Evolutionary conservation across 75 land plant genomes (phyloP), one percentile per base, ranked within the genome.

Genomic region (Cryptomeria japonica): DNA sequence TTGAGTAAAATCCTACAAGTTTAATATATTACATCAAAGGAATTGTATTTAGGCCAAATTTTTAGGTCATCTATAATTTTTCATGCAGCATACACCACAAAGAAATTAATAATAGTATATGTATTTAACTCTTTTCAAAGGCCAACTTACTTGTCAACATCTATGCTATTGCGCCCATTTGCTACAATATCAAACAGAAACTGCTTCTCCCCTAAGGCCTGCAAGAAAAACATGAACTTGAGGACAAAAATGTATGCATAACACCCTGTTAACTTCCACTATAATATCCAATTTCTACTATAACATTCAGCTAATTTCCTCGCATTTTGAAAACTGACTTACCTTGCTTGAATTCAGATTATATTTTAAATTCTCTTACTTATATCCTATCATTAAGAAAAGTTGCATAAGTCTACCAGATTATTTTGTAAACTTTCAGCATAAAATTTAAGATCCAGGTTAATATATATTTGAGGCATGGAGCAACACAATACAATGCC

Each of bases 151-250:
- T 98, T 98, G 92, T 98, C 99, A 88, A 98, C 99, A 86, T 98
- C 99, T 84, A 97, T 97, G 86, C 97, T 94, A 91, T 97, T 98
- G 76, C 99, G 96, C 53, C 99, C 99, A 95, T 98, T 98, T 80
- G 99, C 99, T 86, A 98, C 99, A 91, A 98, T 97, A 80, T 98
- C 99, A 89, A 93, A 98, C 73, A 98, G 91, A 90, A 97, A 98
- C 55, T 86, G 90, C 88, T 98, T 98, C 86, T 98, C 97, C 42
- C 86, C 91, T 51, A 86, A 15, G 46, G 89, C 80, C 96, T 95
- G 55, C 84, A 87, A 22, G 51, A 13, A 73, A 58, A 72, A 18
- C 73, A 55, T 28, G 18, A 28, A 85, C 56, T n/a, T 32, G 15
- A 42, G 18, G 31, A 85, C 25, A 85, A 85, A 9, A 11, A n/a